Conservation (phyloP, 2,329 filamentous ascomycete genomes). For the Claviceps citrina region DNA sequence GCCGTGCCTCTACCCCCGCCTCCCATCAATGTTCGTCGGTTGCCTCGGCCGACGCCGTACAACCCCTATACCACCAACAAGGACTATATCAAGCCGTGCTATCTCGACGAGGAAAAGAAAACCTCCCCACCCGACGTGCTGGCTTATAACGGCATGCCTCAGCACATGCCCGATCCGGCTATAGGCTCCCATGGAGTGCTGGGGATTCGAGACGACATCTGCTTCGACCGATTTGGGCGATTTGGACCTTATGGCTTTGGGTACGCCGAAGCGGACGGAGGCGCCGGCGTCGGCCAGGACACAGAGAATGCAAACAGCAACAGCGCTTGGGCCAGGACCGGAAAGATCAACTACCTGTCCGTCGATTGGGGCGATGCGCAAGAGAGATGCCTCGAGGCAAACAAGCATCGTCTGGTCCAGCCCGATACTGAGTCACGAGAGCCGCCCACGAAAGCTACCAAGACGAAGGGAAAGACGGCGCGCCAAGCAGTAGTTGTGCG, state of each 20-base stretch:
- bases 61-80: constrained; percentile 50
- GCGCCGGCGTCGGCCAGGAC: constrained; percentile 54
- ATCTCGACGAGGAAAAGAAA: constrained; percentile 43
- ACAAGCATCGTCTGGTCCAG: constrained; percentile 43
- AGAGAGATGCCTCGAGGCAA: constrained; percentile 38
- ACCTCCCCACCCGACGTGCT: constrained; percentile 46
- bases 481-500: constrained; percentile 66
- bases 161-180: constrained; percentile 61
- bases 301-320: constrained; percentile 55
- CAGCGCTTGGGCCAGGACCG: constrained; percentile 37
- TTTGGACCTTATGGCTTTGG: constrained; percentile 75
- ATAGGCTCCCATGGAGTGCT: constrained; percentile 64
- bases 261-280: constrained; percentile 60
- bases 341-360: constrained; percentile 39
- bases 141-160: constrained; percentile 54
- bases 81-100: constrained; percentile 43
- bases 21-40: constrained; percentile 16
- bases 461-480: constrained; percentile 23
- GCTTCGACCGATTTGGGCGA: constrained; percentile 75
- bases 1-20: constrained; percentile 20
- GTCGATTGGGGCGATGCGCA: constrained; percentile 43
- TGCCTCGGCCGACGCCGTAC: constrained; percentile 39
- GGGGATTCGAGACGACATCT: constrained; percentile 61
- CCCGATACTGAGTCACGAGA: constrained; percentile 24
- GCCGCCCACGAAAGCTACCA: constrained; percentile 11